Evolutionary conservation across 1,284 basidiomycete genomes (phyloP).

Genomic region (Sporisorium reilianum): DNA sequence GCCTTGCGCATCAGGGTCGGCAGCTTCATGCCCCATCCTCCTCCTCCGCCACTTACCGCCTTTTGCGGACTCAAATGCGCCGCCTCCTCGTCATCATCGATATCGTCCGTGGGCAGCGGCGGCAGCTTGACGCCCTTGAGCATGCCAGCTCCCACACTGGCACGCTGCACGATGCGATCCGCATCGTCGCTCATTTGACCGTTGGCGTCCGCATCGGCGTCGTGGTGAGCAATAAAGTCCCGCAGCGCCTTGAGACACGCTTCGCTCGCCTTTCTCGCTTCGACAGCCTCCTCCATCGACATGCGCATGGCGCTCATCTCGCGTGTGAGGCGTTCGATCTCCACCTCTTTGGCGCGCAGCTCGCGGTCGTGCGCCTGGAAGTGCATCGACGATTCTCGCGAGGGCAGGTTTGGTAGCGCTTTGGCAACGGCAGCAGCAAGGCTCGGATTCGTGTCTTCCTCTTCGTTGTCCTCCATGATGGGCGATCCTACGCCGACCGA

Average conservation of each 20-base stretch:
- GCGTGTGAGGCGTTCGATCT: slow-evolving; percentile 52
- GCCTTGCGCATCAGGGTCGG: slow-evolving; percentile 51
- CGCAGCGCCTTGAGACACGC: slow-evolving; percentile 58
- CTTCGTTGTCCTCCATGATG: slow-evolving; percentile 52
- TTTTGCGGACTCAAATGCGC: slow-evolving; percentile 27
- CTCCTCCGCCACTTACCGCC: slow-evolving; percentile 3
- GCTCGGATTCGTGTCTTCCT: slow-evolving; percentile 22
- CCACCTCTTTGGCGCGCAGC: slow-evolving; percentile 56
- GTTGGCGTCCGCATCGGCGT: slow-evolving; percentile 41
- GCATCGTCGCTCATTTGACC: slow-evolving; percentile 40
- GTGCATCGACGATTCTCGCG: slow-evolving; percentile 25
- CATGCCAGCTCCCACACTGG: slow-evolving; percentile 45
- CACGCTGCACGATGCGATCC: slow-evolving; percentile 32
- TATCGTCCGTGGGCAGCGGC: slow-evolving; percentile 58
- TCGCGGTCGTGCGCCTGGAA: slow-evolving; percentile 33
- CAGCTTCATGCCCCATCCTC: slow-evolving; percentile 49
- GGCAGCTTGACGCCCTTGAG: slow-evolving; percentile 61
- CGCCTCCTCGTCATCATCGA: slow-evolving; percentile 51
- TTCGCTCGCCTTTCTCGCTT: slow-evolving; percentile 65
- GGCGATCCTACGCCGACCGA: slow-evolving; percentile 44
- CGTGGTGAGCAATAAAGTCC: slow-evolving; percentile 53
- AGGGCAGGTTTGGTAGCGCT: slow-evolving; percentile 20
- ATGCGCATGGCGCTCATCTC: slow-evolving; percentile 52
- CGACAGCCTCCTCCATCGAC: slow-evolving; percentile 60
- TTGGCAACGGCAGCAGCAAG: slow-evolving; percentile 7